Conservation (phyloP, 331 rosid species). For the Acacia concinna region DNA sequence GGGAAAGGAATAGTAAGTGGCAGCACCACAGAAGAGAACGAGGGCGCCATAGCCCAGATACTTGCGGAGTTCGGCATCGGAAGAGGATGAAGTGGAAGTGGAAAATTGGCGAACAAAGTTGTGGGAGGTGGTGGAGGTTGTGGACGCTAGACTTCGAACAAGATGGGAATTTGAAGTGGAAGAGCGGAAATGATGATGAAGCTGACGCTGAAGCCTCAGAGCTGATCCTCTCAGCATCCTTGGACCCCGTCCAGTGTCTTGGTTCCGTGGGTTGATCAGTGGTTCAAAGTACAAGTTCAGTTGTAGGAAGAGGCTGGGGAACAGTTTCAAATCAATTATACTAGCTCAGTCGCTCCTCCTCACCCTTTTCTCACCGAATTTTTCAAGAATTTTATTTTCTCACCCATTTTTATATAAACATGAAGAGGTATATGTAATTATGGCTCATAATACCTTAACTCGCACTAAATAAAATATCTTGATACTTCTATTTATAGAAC, state of each 20-base stretch:
- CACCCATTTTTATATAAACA: too few species aligned
- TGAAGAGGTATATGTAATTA: background rate
- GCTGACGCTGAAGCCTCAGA: constrained; percentile 40
- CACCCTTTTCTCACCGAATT: too few species aligned
- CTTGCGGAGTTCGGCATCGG: constrained; percentile 69
- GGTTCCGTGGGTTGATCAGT: background rate
- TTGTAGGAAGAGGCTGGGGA: too few species aligned
- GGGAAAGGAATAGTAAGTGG: constrained; percentile 88
- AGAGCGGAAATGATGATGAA: constrained; percentile 14
- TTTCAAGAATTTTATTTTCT: too few species aligned
- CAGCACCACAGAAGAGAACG: constrained; percentile 71
- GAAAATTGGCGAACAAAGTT: constrained; percentile 42
- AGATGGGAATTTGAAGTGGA: constrained; percentile 31
- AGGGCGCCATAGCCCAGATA: constrained; percentile 82
- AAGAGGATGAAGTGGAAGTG: constrained; percentile 41
- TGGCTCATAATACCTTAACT: background rate
- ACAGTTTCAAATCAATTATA: background rate
- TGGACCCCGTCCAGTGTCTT: background rate
- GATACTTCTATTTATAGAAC: too few species aligned
- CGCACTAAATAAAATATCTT: background rate
- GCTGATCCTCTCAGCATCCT: constrained; percentile 55
- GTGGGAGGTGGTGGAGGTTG: constrained; percentile 27
- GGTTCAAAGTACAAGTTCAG: background rate
- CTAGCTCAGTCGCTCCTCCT: too few species aligned
- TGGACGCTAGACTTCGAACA: constrained; percentile 23